Percentiles rank a stretch among this genome's conserved stretches.
Conservation (phyloP, 108 stramenopile species). For the Parmales sp. region DNA sequence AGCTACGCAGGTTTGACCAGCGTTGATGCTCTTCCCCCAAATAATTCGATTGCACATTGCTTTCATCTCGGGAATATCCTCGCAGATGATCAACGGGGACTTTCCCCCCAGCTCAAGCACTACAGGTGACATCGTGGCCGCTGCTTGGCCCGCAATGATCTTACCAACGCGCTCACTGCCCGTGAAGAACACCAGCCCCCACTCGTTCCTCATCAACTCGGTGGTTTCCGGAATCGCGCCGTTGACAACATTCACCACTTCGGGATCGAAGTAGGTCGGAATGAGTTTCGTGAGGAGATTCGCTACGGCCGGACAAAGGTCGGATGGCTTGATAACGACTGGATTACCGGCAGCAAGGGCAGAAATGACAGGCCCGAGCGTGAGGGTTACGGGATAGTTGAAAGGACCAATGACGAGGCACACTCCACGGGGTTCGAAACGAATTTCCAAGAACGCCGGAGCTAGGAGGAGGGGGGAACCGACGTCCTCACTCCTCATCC, state of each 20-base stretch:
- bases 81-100: slow-evolving; percentile 46
- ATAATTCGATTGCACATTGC: slow-evolving; percentile 48
- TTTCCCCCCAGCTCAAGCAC: slow-evolving; percentile 89
- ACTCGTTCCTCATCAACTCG: slow-evolving; percentile 40
- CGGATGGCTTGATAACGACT: slow-evolving; percentile 65
- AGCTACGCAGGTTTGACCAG: slow-evolving; percentile 79
- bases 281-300: slow-evolving; percentile 36
- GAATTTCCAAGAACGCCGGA: neutral
- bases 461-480: neutral
- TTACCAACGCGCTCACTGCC: slow-evolving; percentile 44
- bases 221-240: slow-evolving; percentile 58
- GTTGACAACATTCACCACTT: slow-evolving; percentile 44
- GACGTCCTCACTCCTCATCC: neutral
- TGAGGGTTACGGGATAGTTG: slow-evolving; percentile 67
- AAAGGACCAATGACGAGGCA: slow-evolving; percentile 58
- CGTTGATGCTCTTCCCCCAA: slow-evolving; percentile 60
- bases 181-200: slow-evolving; percentile 79
- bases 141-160: slow-evolving; percentile 63
- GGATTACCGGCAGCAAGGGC: slow-evolving; percentile 76
- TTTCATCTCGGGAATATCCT: slow-evolving; percentile 26
- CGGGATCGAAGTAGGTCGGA: slow-evolving; percentile 50
- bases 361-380: slow-evolving; percentile 45
- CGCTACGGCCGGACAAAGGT: slow-evolving; percentile 36
- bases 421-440: neutral
- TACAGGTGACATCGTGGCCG: slow-evolving; percentile 71